Evolutionary conservation across 2,329 filamentous ascomycete genomes (phyloP).

Genomic region (Calonectria crousiana): DNA sequence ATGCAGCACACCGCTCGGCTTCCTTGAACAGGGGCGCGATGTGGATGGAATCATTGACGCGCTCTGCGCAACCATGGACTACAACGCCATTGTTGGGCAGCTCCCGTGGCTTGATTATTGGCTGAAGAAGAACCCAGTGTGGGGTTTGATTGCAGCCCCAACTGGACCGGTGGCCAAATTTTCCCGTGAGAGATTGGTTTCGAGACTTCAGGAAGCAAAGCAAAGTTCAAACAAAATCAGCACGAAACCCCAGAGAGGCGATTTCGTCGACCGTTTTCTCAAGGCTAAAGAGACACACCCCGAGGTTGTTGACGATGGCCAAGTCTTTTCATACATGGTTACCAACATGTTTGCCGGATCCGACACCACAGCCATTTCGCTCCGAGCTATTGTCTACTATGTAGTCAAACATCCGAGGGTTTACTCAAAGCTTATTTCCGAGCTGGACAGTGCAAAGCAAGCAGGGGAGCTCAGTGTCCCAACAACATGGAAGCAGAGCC

Average conservation of each 20-base stretch:
- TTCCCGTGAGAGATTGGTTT: conserved; percentile 13
- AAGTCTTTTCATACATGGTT: conserved; percentile 38
- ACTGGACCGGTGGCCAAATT: conserved; percentile 18
- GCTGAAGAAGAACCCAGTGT: conserved; percentile 38
- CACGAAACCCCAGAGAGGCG: not conserved
- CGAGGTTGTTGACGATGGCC: conserved; percentile 32
- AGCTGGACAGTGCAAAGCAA: conserved; percentile 20
- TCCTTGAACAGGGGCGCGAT: conserved; percentile 30
- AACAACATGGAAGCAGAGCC: not conserved
- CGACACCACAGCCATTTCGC: conserved; percentile 36
- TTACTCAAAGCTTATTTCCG: conserved; percentile 30
- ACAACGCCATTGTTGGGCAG: conserved; percentile 36
- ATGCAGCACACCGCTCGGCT: conserved; percentile 31
- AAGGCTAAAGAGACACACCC: conserved; percentile 33
- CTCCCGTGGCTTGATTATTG: conserved; percentile 39
- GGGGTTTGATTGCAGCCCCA: conserved; percentile 19
- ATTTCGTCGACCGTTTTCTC: conserved; percentile 35
- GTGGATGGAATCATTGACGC: conserved; percentile 31
- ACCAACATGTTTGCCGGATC: conserved; percentile 35
- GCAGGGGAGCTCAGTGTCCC: conserved; percentile 1
- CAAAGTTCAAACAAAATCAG: too few relatives aligned
- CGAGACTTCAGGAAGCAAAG: conserved; percentile 17
- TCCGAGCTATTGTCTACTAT: conserved; percentile 33
- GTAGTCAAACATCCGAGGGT: conserved; percentile 23
- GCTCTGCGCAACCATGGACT: conserved; percentile 29